phyloP scores from a whole-genome alignment of 23 red algal genomes.

The Agarophyton chilense region DNA sequence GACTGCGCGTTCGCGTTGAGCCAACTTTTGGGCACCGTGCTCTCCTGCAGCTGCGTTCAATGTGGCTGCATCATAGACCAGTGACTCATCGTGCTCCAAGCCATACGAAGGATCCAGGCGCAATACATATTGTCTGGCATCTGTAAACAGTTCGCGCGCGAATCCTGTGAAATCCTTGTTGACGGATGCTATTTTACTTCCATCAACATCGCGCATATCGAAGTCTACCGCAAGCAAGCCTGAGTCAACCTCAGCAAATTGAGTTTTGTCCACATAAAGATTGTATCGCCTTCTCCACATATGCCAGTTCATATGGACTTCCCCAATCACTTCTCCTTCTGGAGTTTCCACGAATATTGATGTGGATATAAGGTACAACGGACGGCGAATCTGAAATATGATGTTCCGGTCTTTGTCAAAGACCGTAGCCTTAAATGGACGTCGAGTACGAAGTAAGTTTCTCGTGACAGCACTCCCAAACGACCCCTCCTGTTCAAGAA shows the following conservation, averaged over 20 bases:
- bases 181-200: constrained; percentile 63
- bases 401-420: constrained; percentile 79
- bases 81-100: constrained; percentile 35
- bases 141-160: constrained; percentile 92
- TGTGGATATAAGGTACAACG: constrained; percentile 83
- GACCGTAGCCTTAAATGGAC: constrained; percentile 89
- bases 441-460: constrained; percentile 90
- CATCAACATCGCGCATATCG: constrained; percentile 71
- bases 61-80: constrained; percentile 44
- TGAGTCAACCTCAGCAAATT: constrained; percentile 89
- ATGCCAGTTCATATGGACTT: constrained; percentile 98
- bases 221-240: constrained; percentile 90
- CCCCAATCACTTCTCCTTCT: constrained; percentile 71
- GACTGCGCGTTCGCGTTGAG: constrained; percentile 75
- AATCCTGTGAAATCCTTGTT: constrained; percentile 98
- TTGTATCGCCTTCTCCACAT: constrained; percentile 85
- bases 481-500: constrained; percentile 49
- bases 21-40: constrained; percentile 16
- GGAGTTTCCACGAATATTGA: constrained; percentile 83
- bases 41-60: constrained; percentile 26
- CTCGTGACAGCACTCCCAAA: constrained; percentile 74
- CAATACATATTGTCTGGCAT: constrained; percentile 96
- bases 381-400: constrained; percentile 79
- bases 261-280: constrained; percentile 77
- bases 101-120: constrained; percentile 74